Conservation (phyloP, 164 flowering plant species). For the Stephania cephalantha region DNA sequence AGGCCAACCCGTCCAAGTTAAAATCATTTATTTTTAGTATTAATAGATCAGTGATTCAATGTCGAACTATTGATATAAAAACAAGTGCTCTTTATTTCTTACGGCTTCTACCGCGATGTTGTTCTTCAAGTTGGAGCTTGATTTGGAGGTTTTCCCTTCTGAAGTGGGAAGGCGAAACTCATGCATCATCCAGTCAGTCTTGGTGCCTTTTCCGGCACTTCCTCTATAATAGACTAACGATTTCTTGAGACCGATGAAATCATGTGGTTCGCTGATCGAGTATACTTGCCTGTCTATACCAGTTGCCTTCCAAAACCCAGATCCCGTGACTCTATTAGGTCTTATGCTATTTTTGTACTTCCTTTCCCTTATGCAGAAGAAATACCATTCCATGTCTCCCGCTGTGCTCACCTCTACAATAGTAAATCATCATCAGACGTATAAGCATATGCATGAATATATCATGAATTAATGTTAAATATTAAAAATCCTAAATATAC, state of each 20-base stretch:
- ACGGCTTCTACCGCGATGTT: constrained; percentile 43
- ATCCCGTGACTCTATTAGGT: constrained; percentile 88
- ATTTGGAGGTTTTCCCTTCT: constrained; percentile 12
- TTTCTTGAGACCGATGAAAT: constrained; percentile 79
- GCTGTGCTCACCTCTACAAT: constrained; percentile 30
- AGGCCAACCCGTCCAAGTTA: too few relatives aligned
- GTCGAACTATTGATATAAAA: not conserved
- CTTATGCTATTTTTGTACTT: constrained; percentile 86
- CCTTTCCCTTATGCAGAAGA: constrained; percentile 85
- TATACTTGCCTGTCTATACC: constrained; percentile 80
- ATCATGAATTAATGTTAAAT: too few relatives aligned
- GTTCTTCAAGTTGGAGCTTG: constrained; percentile 7
- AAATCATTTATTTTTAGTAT: too few relatives aligned
- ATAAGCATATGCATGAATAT: not conserved
- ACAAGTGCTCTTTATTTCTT: constrained; percentile 11
- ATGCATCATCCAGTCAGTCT: constrained; percentile 99
- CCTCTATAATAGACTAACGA: constrained; percentile 87
- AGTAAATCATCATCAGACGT: not conserved
- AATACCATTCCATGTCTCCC: constrained; percentile 71
- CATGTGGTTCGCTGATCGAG: constrained; percentile 29
- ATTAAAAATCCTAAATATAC: not conserved
- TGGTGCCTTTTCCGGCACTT: constrained; percentile 88
- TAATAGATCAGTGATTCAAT: too few relatives aligned
- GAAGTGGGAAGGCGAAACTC: constrained; percentile 80
- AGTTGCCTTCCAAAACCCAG: constrained; percentile 98